Percentiles rank a stretch among this genome's conserved stretches.
Conservation (phyloP, 345 rosid species). For the Euphorbia tirucalli region DNA sequence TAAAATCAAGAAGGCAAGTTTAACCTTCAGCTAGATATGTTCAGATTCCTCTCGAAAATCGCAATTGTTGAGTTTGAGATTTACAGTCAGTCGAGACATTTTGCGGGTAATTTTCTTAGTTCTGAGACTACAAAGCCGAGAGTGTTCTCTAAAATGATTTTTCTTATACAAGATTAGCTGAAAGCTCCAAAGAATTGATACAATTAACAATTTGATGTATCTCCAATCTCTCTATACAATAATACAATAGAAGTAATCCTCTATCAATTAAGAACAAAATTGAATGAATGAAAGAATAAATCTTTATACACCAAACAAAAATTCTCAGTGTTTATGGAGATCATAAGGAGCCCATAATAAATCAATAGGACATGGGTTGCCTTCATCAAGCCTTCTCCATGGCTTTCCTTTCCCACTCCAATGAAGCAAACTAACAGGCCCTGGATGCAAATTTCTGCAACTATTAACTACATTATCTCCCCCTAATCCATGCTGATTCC, state of each 20-base stretch:
- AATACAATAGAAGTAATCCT: no score
- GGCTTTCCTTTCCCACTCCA: conserved; percentile 26
- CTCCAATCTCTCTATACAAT: no score
- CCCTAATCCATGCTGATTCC: conserved; percentile 23
- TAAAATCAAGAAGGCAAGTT: no score
- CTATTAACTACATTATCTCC: conserved; percentile 11
- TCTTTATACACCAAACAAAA: background rate
- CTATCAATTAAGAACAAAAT: background rate
- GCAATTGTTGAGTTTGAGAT: no score
- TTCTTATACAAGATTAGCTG: no score
- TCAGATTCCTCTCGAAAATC: no score
- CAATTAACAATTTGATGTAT: no score
- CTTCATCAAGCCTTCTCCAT: conserved; percentile 17
- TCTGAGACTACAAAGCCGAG: no score
- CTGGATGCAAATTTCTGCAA: conserved; percentile 18
- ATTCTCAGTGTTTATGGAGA: background rate
- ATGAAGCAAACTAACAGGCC: conserved; percentile 16
- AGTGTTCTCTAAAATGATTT: no score
- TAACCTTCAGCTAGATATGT: no score
- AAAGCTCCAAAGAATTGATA: background rate
- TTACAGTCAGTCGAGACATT: no score
- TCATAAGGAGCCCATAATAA: conserved; percentile 17
- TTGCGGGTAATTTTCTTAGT: no score
- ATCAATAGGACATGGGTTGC: conserved; percentile 17
- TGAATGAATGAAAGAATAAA: conserved; percentile 1